A percentile compares a stretch with the other conserved stretches of the same genome.
Evolutionary conservation across 352 stramenopile genomes (phyloP).

Genomic region (Phytophthora crassamura): DNA sequence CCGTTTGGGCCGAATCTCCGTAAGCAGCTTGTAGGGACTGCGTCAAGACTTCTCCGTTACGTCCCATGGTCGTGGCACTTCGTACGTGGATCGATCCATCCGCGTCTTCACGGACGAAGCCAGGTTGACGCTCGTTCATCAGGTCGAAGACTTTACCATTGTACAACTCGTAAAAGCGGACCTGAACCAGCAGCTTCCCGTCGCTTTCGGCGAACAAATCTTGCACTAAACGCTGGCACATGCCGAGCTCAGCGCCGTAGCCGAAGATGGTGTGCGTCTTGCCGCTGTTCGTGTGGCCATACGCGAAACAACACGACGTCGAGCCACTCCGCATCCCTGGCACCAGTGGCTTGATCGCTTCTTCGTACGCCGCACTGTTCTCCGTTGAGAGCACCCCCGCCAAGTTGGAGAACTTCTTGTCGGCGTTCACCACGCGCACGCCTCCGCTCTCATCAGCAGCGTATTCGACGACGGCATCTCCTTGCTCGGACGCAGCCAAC

Average conservation of each 20-base stretch:
- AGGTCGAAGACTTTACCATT: constrained; percentile 67
- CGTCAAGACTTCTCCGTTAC: constrained; percentile 50
- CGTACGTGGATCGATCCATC: constrained; percentile 57
- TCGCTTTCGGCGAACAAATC: constrained; percentile 39
- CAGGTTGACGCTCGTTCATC: constrained; percentile 47
- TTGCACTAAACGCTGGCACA: constrained; percentile 46
- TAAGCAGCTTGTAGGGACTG: constrained; percentile 47
- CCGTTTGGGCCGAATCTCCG: constrained; percentile 24
- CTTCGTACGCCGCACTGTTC: constrained; percentile 42
- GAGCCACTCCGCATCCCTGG: constrained; percentile 29
- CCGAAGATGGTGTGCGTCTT: constrained; percentile 76
- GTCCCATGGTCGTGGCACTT: constrained; percentile 52
- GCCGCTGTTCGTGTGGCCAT: constrained; percentile 64
- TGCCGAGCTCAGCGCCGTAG: constrained; percentile 46
- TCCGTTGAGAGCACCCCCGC: constrained; percentile 44
- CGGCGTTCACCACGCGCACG: not conserved
- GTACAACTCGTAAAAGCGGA: constrained; percentile 67
- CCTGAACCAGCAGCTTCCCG: constrained; percentile 41
- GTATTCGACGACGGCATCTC: constrained; percentile 34
- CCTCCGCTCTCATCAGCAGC: constrained; percentile 1
- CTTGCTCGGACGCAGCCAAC: constrained; percentile 34
- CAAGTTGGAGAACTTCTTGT: constrained; percentile 43
- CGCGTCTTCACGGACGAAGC: constrained; percentile 57
- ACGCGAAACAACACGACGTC: constrained; percentile 65
- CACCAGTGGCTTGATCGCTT: constrained; percentile 42